A percentile compares a stretch with the other conserved stretches of the same genome.
These are phyloP conservation scores for Flammula alnicola DNA, from an alignment of 1,284 basidiomycete genomes.

Conservation along the genomic window DNA sequence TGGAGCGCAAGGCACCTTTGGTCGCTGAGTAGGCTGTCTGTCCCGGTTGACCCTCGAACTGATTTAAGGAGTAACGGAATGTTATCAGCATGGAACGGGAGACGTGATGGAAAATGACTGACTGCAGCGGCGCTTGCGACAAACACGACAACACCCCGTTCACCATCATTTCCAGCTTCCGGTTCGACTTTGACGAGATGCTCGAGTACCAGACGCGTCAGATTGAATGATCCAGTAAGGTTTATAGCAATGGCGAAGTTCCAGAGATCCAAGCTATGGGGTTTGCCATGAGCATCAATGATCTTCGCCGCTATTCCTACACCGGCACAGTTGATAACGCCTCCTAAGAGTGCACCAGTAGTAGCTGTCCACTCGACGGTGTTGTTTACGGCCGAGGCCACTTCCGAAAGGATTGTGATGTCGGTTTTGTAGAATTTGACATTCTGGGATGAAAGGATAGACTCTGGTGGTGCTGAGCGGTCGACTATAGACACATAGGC, in stretches of 20 bases:
- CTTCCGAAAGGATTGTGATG: constrained; percentile 43
- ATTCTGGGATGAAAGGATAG: constrained; percentile 25
- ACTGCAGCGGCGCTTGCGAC: constrained; percentile 61
- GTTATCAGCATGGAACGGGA: too few species aligned
- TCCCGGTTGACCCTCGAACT: constrained; percentile 50
- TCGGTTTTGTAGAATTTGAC: constrained; percentile 51
- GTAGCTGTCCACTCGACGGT: constrained; percentile 48
- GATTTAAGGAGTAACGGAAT: too few species aligned
- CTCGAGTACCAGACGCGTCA: constrained; percentile 54
- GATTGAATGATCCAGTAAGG: constrained; percentile 57
- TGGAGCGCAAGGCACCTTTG: constrained; percentile 57
- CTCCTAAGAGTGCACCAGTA: constrained; percentile 50
- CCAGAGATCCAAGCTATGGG: constrained; percentile 55
- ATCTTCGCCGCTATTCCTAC: constrained; percentile 50
- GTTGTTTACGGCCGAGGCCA: constrained; percentile 45
- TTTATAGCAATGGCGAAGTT: constrained; percentile 55
- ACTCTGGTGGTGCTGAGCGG: constrained; percentile 44
- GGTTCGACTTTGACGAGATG: constrained; percentile 50
- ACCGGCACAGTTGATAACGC: constrained; percentile 60
- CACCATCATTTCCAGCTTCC: constrained; percentile 50
- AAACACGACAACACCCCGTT: constrained; percentile 57
- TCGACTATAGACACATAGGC: constrained; percentile 55
- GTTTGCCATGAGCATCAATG: constrained; percentile 47
- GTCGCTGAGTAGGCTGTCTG: constrained; percentile 57
- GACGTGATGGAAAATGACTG: constrained; percentile 29